Evolutionary conservation across 768 basidiomycete genomes (phyloP).

Genomic region (Amyloporia xantha): DNA sequence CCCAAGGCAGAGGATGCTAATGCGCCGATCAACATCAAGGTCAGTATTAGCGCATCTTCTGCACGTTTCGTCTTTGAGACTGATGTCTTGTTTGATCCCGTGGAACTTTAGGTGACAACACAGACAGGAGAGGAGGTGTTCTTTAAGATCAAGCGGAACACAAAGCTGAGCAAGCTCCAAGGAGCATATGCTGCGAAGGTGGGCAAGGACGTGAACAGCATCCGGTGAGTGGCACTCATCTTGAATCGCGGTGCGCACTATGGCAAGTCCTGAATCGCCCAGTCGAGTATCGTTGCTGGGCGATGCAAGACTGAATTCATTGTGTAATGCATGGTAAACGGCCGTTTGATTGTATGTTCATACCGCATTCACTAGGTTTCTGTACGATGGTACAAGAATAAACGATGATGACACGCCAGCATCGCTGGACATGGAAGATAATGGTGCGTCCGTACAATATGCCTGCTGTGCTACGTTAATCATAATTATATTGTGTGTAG

Average conservation of each 20-base stretch:
- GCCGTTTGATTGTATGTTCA: no score
- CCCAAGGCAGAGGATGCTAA: conserved; percentile 52
- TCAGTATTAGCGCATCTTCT: conserved; percentile 23
- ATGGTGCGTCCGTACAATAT: conserved; percentile 45
- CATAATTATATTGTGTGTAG: conserved; percentile 28
- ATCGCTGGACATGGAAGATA: conserved; percentile 84
- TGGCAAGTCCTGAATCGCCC: neutral
- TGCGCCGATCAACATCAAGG: conserved; percentile 76
- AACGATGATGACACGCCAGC: conserved; percentile 83
- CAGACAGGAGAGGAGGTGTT: conserved; percentile 82
- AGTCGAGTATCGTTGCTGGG: neutral
- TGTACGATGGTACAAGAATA: conserved; percentile 87
- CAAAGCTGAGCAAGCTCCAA: conserved; percentile 88
- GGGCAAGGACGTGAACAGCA: conserved; percentile 80
- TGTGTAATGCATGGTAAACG: no score
- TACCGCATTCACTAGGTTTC: conserved; percentile 47
- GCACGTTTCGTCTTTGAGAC: neutral
- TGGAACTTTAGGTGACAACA: conserved; percentile 54
- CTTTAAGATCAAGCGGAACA: conserved; percentile 95
- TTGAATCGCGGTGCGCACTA: neutral
- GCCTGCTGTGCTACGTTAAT: no score
- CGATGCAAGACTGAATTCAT: neutral
- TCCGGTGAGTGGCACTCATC: conserved; percentile 69
- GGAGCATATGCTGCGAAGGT: conserved; percentile 90
- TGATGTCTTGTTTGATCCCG: neutral